Conservation (phyloP, 768 basidiomycete species). For the Amanita fuliginea region DNA sequence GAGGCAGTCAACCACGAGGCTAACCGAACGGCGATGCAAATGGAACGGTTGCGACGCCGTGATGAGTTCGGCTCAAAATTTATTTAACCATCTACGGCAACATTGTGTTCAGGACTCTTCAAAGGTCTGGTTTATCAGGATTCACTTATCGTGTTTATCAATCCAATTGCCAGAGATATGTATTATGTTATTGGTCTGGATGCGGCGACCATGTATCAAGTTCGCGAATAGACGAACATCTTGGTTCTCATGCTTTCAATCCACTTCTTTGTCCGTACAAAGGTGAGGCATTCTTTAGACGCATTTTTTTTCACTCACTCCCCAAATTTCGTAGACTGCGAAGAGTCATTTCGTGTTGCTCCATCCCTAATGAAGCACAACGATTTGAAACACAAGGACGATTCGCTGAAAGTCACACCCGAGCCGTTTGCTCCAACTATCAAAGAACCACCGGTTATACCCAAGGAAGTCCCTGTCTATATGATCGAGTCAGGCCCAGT, state of each 20-base stretch:
- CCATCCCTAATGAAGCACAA: slow-evolving; percentile 42
- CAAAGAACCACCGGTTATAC: slow-evolving; percentile 24
- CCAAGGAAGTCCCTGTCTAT: slow-evolving; percentile 38
- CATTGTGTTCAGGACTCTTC: slow-evolving; percentile 13
- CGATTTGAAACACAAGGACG: slow-evolving; percentile 24
- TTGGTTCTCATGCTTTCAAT: slow-evolving; percentile 38
- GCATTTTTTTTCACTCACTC: background rate
- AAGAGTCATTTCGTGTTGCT: slow-evolving; percentile 33
- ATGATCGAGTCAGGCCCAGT: slow-evolving; percentile 34
- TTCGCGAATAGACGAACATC: slow-evolving; percentile 32
- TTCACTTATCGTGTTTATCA: background rate
- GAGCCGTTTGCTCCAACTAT: slow-evolving; percentile 22
- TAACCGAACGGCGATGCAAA: slow-evolving; percentile 38
- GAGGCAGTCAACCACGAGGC: slow-evolving; percentile 26
- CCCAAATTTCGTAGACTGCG: slow-evolving; percentile 33
- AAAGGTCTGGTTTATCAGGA: slow-evolving; percentile 10
- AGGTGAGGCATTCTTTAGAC: slow-evolving; percentile 26
- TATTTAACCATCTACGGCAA: slow-evolving; percentile 37
- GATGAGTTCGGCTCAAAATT: slow-evolving; percentile 39
- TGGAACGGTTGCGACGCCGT: slow-evolving; percentile 49
- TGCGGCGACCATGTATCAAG: slow-evolving; percentile 47
- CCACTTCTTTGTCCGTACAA: slow-evolving; percentile 36
- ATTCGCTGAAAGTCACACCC: slow-evolving; percentile 22
- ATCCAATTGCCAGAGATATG: slow-evolving; percentile 3
- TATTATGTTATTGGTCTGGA: slow-evolving; percentile 28